phyloP scores from a whole-genome alignment of 2,329 filamentous ascomycete genomes.

The Cryphonectria radicalis region DNA sequence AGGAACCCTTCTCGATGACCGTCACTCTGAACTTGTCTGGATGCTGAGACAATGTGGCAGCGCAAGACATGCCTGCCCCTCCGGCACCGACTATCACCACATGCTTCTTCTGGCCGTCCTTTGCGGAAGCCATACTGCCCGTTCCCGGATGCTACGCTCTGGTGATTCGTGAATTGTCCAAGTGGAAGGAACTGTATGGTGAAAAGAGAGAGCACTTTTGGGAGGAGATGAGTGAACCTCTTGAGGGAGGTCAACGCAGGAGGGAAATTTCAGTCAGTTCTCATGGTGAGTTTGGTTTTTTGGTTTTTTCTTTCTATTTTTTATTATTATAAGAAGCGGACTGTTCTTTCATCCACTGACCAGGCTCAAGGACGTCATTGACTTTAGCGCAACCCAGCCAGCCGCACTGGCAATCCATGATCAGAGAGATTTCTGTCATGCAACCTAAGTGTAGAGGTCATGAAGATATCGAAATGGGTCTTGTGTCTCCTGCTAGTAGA shows the following conservation, averaged over 20 bases:
- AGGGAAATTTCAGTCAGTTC: not conserved
- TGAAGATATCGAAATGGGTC: not conserved
- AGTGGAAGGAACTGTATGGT: not conserved
- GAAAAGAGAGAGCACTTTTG: not conserved
- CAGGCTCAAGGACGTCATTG: conserved; percentile 20
- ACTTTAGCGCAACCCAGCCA: conserved; percentile 14
- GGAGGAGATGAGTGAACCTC: not conserved
- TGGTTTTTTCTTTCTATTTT: too few species aligned
- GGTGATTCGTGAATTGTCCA: not conserved
- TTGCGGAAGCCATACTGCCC: conserved; percentile 11
- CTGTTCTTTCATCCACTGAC: not conserved
- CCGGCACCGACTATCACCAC: conserved; percentile 66
- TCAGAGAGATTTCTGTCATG: not conserved
- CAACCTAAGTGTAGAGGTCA: not conserved
- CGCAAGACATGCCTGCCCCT: conserved; percentile 69
- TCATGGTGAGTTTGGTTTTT: not conserved
- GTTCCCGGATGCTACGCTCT: not conserved
- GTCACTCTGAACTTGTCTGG: conserved; percentile 69
- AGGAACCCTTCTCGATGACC: conserved; percentile 60
- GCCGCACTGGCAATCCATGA: not conserved
- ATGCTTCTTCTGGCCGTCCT: conserved; percentile 48
- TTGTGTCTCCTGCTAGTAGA: not conserved
- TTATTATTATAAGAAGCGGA: not conserved
- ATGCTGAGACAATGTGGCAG: conserved; percentile 68
- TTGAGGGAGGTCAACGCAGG: not conserved